These are phyloP conservation scores for cucumber (Cucumis sativus) DNA, from an alignment of 306 rosid genomes.

Conservation along the genomic window Cucumber_9930_V3 NC_026659.2:17349001-17349500, in stretches of 20 bases:
- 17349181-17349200: background rate
- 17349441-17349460: background rate
- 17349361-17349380: conserved; percentile 36
- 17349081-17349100: conserved; percentile 59
- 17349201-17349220: background rate
- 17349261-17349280: background rate
- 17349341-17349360: conserved; percentile 45
- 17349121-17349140: background rate
- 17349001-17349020: conserved; percentile 77
- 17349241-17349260: background rate
- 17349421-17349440: background rate
- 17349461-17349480: background rate
- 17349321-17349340: conserved; percentile 37
- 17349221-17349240: background rate
- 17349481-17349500: conserved; percentile 12
- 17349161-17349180: background rate
- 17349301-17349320: conserved; percentile 2
- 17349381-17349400: conserved; percentile 15
- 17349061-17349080: conserved; percentile 56
- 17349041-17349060: conserved; percentile 47
- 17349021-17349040: conserved; percentile 44
- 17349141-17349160: background rate
- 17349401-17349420: conserved; percentile 12
- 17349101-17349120: background rate
- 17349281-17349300: background rate